Evolutionary conservation across 805 yeast species (phyloP).

Genomic region (Schizosaccharomyces osmophilus): DNA sequence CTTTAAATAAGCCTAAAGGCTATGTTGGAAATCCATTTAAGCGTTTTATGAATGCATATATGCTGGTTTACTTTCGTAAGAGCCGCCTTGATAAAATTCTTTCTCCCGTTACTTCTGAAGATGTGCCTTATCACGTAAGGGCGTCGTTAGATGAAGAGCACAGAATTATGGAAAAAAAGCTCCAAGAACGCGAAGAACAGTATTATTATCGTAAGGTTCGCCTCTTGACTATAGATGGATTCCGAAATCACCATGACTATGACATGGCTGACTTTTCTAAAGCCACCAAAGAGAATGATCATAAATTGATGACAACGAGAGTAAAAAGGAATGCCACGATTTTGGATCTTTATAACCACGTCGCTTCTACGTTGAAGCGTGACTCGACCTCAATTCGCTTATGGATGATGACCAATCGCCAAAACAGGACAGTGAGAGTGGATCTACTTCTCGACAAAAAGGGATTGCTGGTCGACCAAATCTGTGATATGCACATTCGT

Average conservation of each 20-base stretch:
- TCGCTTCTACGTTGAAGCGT: conserved; percentile 23
- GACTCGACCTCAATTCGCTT: conserved; percentile 22
- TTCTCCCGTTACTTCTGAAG: conserved; percentile 28
- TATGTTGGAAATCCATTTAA: conserved; percentile 42
- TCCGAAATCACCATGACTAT: conserved; percentile 41
- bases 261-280: conserved; percentile 30
- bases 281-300: conserved; percentile 15
- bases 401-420: conserved; percentile 42
- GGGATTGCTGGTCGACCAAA: conserved; percentile 1
- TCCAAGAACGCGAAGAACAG: conserved; percentile 47
- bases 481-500: neutral
- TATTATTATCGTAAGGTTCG: conserved; percentile 35
- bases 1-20: conserved; percentile 23
- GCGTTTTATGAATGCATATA: conserved; percentile 83
- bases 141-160: conserved; percentile 38
- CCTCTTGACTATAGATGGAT: conserved; percentile 29
- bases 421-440: conserved; percentile 48
- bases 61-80: conserved; percentile 77
- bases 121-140: conserved; percentile 46
- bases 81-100: conserved; percentile 31
- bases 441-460: conserved; percentile 17
- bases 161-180: conserved; percentile 26
- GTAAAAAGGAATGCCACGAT: conserved; percentile 33
- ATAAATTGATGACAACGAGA: conserved; percentile 16
- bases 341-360: conserved; percentile 23